Base-by-base conservation (phyloP, 371 early-diverging fungal genomes). In the Mucor plumbeus region DNA sequence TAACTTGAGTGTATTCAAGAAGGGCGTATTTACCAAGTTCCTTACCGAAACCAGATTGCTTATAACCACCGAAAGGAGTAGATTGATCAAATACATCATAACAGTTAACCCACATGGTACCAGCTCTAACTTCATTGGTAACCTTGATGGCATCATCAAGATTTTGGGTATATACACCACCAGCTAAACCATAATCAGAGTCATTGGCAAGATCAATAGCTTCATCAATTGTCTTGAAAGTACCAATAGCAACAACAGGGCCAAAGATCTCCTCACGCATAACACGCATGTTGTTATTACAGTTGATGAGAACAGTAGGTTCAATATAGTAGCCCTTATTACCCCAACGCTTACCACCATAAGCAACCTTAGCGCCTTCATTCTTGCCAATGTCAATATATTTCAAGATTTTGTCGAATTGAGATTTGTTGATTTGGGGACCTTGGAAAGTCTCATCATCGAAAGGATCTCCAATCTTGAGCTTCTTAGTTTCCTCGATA, bases 191-290 rank as follows among this genome's bases (percentile, higher is more conserved):
- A 77, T 90, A 96, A 21, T 77, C 73, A 33, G 90, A 88, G 61
- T 87, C 85, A 73, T 94, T 91, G 63, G 94, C 95, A 4, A 83
- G 74, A 59, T 83, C 84, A 41, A 95, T 78, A 5, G 87, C 95
- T 64, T 94, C 94, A 19, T 94, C 91, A n/a, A 90, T 72, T 0
- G 80, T 81, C 56, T 82, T 85, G 70, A 95, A 95, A 33, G 91
- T 90, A 66, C 82, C 76, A 41, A 95, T 89, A 39, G 87, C 81
- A 10, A 92, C 86, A 9, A 97, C 95, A 0, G 97, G 97, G 6
- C 97, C 97, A 84, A 97, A 97, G 58, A 95, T 88, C 72, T 96
- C 97, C 63, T 95, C 92, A 36, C 78, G 83, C 71, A 90, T 90
- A 31, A 97, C 75, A 7, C 78, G 77, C 74, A 88, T 86, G 36